Percentiles rank a stretch among this genome's conserved stretches.
phyloP scores from a whole-genome alignment of 371 early-diverging fungal species.

The Apophysomyces variabilis region DNA sequence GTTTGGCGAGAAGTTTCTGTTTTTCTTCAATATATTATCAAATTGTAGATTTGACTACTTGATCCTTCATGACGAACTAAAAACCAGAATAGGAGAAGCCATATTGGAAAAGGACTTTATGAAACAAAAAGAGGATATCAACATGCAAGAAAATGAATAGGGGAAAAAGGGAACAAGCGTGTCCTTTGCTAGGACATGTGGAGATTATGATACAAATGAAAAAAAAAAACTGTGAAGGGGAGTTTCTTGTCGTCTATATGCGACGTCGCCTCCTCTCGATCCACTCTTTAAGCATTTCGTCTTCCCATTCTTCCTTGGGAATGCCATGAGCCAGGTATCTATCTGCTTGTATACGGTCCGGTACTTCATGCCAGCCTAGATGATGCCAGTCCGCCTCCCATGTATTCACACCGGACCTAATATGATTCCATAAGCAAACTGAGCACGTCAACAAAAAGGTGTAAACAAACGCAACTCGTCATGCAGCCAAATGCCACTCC shows the following conservation, averaged over 20 bases:
- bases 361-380: conserved; percentile 41
- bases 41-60: too few species aligned
- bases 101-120: neutral
- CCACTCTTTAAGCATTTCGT: conserved; percentile 48
- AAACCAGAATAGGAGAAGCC: too few species aligned
- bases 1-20: too few species aligned
- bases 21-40: too few species aligned
- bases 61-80: too few species aligned
- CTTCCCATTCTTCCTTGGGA: conserved; percentile 56
- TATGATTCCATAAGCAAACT: conserved; percentile 3
- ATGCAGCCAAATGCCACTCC: conserved; percentile 59
- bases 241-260: neutral
- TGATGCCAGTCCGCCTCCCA: conserved; percentile 40
- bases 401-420: conserved; percentile 47
- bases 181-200: neutral
- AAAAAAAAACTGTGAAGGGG: conserved; percentile 1
- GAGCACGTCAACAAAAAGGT: conserved; percentile 6
- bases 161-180: neutral
- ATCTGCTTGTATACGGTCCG: conserved; percentile 46
- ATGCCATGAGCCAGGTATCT: conserved; percentile 32
- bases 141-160: conserved; percentile 1
- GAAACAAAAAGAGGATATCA: conserved; percentile 8
- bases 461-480: conserved; percentile 37
- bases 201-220: conserved; percentile 5
- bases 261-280: conserved; percentile 26